Base-by-base conservation (phyloP, 2,329 filamentous ascomycete genomes). In the Trichoderma simmonsii region DNA sequence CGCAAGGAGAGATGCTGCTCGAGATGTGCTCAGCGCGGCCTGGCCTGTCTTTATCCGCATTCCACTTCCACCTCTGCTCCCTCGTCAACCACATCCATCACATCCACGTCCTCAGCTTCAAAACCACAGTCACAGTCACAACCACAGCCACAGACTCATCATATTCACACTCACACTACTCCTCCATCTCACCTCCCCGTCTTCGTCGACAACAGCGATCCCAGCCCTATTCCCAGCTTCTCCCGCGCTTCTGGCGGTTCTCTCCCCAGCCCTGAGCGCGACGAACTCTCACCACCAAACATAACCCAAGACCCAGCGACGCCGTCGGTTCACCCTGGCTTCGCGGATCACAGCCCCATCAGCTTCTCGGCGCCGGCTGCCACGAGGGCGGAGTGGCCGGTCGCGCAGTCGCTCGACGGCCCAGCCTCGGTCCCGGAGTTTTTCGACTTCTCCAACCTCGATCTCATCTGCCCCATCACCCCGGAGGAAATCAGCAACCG, bases 401-500 rank as follows among this genome's bases (percentile, higher is more conserved):
- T 26, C 32, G 14, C 66, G 14, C 39, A 54, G 28, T 26, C 39
- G 12, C 15, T 61, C 9, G 39, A 24, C 7, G 6, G 21, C 3
- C 24, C 43, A 32, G 21, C 21, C 28, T 32, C 39, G 14, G 28
- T 26, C 21, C 57, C 57, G 18, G 57, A 70, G 3, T 54, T 61
- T n/a, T 75, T 81, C 28, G 75, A 82, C 61, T 85, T 85, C 66
- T 76, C 78, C 6, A 48, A 69, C 14, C 70, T 81, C 2, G 78
- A 82, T 14, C 79, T 87, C 7, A 71, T 82, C 0, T 86, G 84
- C 71, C 82, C 83, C 2, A 85, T 87, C 73, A 81, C 86, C 61
- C 82, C 81, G 0, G 82, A 85, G 28, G 81, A 82, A 18, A 86
- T 87, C 63, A 81, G 79, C 14, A 85, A 84, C 54, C 84, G 85